Evolutionary conservation across 768 basidiomycete genomes (phyloP), one percentile per base, ranked within the genome.

Genomic region (Phanerochaete carnosa): DNA sequence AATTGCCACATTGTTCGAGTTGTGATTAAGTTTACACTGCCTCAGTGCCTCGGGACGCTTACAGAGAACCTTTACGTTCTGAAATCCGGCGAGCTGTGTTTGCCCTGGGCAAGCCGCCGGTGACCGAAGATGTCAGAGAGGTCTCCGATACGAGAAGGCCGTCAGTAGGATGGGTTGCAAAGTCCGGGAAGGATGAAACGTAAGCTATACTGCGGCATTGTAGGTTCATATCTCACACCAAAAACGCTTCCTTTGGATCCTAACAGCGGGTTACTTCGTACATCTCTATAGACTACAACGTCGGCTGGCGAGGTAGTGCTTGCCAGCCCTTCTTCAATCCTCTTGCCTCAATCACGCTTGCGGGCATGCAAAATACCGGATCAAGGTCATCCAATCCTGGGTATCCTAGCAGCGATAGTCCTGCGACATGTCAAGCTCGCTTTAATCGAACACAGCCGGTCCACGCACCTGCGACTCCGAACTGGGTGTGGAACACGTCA

Each of bases 361-460:
- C 89, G 8, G 94, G 96, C 94, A 98, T 94, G 75, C 96, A 98
- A 69, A 95, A 97, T 23, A 97, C 89, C 0, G 96, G 96, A 70
- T 98, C 97, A 45, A 98, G 75, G 64, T 94, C 92, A 16, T 85
- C 79, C 23, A 99, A 74, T 1, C 86, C 89, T 0, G 92, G 90
- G 68, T 94, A 95, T 19, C 94, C 93, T 13, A 98, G 78, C 16
- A 98, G 76, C 0, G 94, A 95, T 29, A 99, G 80, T 1, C 94
- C 95, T 89, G 62, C 33, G 1, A 55, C 1, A 51, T 15, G 45
- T 52, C 30, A 35, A 4, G 19, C 35, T 19, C 26, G 26, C 15
- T 11, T 13, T 51, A 26, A 23, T 33, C 13, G 39, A 25, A n/a
- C n/a, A 57, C 23, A 35, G 63, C 1, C 3, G 7, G 19, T 32